These are phyloP conservation scores for Alternaria gansuensis DNA, from an alignment of 2,329 filamentous ascomycete genomes.

Conservation along the genomic window DNA sequence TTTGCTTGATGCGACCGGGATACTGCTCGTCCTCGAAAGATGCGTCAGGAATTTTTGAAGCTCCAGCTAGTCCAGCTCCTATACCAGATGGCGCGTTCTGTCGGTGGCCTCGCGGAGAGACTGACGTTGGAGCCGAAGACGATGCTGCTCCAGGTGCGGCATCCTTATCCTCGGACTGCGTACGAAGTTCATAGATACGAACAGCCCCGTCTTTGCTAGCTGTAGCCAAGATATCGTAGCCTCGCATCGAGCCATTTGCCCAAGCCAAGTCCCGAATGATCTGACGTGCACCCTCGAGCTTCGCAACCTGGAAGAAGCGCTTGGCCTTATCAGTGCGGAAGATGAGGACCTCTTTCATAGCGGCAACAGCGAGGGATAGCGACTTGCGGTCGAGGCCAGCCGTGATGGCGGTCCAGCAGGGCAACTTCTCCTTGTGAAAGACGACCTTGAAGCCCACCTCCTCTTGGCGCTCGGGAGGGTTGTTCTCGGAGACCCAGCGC, in stretches of 20 bases:
- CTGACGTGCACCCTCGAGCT: constrained; percentile 75
- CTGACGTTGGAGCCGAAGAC: constrained; percentile 21
- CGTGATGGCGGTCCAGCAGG: constrained; percentile 77
- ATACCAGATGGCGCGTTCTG: constrained; percentile 61
- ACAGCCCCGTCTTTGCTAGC: constrained; percentile 92
- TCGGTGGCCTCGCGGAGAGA: constrained; percentile 38
- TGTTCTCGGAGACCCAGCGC: constrained; percentile 73
- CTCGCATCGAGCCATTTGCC: constrained; percentile 89
- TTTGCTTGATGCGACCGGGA: constrained; percentile 72
- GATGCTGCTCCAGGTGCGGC: constrained; percentile 38
- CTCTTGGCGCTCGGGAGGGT: constrained; percentile 74
- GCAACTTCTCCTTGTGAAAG: constrained; percentile 87
- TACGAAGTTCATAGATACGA: constrained; percentile 83
- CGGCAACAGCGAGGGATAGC: constrained; percentile 82
- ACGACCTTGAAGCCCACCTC: constrained; percentile 86
- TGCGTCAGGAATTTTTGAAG: constrained; percentile 56
- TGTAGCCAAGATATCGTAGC: constrained; percentile 89
- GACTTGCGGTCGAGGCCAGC: constrained; percentile 84
- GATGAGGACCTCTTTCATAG: constrained; percentile 82
- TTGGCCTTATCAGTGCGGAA: constrained; percentile 79
- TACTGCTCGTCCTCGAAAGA: constrained; percentile 65
- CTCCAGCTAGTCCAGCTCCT: constrained; percentile 61
- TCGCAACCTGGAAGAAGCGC: constrained; percentile 85
- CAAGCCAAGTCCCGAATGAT: constrained; percentile 89
- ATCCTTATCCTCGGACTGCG: constrained; percentile 59